phyloP scores from a whole-genome alignment of 2,329 filamentous ascomycete species.

The Fusarium sp. region DNA sequence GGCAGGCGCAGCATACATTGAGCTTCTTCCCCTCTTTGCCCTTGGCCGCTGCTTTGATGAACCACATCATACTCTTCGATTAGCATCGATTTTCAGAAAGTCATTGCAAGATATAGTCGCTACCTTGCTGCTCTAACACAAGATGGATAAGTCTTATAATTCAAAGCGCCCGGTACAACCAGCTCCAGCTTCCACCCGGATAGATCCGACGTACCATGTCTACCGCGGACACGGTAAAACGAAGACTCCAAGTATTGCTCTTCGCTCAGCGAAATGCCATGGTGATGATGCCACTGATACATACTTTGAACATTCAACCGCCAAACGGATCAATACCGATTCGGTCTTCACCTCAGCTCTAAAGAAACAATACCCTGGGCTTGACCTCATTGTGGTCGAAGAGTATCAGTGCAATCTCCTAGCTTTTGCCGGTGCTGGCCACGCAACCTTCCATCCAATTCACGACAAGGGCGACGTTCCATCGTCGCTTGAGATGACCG shows the following conservation, averaged over 20 bases:
- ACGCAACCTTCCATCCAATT: neutral
- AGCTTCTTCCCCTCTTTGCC: neutral
- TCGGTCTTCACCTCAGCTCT: neutral
- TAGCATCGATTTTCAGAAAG: neutral
- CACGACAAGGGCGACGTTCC: neutral
- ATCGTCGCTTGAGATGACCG: neutral
- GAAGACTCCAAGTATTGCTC: neutral
- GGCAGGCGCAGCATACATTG: neutral
- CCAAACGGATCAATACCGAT: constrained; percentile 3
- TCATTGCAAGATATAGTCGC: neutral
- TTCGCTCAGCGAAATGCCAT: neutral
- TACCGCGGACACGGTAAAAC: neutral
- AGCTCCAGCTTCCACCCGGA: too few relatives aligned
- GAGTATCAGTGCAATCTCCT: neutral
- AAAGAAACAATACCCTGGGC: neutral
- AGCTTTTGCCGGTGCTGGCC: neutral
- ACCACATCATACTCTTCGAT: neutral
- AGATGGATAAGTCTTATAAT: neutral
- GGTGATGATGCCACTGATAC: neutral
- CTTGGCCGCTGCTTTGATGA: neutral
- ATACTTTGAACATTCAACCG: neutral
- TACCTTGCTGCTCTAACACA: too few relatives aligned
- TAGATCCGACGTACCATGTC: neutral
- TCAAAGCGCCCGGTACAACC: too few relatives aligned
- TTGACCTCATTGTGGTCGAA: neutral